A percentile compares a stretch with the other conserved stretches of the same genome.
phyloP scores from a whole-genome alignment of 1,139 yeast genomes.

The Lodderomyces parapsilosis region DNA sequence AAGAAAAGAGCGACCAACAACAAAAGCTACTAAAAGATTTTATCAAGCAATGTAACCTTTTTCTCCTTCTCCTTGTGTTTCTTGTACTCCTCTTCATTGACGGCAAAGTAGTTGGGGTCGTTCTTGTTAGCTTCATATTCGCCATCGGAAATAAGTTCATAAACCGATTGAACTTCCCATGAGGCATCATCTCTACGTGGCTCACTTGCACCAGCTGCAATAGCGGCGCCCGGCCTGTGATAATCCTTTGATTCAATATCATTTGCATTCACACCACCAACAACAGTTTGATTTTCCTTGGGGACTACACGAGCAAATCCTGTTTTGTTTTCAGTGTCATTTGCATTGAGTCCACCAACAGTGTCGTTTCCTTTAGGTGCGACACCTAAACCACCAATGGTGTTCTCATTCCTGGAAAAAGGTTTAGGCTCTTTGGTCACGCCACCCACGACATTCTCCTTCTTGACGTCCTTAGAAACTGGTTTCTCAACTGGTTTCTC shows the following conservation, averaged over 20 bases:
- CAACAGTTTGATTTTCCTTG: constrained; percentile 4
- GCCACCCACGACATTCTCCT: neutral
- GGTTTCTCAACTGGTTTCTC: constrained; percentile 4
- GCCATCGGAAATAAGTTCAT: constrained; percentile 50
- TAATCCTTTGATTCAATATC: constrained; percentile 2
- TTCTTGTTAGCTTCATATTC: constrained; percentile 45
- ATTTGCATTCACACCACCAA: constrained; percentile 2
- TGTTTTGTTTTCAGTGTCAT: constrained; percentile 8
- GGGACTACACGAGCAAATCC: constrained; percentile 5
- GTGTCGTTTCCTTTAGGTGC: constrained; percentile 5
- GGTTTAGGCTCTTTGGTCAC: constrained; percentile 3
- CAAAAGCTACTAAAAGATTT: constrained; percentile 5
- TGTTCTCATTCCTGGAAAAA: constrained; percentile 5
- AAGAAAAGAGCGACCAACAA: neutral
- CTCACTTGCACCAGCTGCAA: constrained; percentile 3
- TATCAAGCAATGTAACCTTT: constrained; percentile 9
- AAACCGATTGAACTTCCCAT: constrained; percentile 41
- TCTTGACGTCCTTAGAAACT: constrained; percentile 2
- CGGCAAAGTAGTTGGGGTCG: constrained; percentile 52
- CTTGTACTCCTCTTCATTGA: constrained; percentile 36
- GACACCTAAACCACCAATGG: neutral
- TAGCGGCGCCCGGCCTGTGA: neutral
- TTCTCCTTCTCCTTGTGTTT: constrained; percentile 20
- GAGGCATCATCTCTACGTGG: constrained; percentile 17
- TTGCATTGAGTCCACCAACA: constrained; percentile 12